Percentiles rank a stretch among this genome's conserved stretches.
These are phyloP conservation scores for Lasiodiplodia citricola DNA, from an alignment of 2,329 filamentous ascomycete species.

Conservation along the genomic window DNA sequence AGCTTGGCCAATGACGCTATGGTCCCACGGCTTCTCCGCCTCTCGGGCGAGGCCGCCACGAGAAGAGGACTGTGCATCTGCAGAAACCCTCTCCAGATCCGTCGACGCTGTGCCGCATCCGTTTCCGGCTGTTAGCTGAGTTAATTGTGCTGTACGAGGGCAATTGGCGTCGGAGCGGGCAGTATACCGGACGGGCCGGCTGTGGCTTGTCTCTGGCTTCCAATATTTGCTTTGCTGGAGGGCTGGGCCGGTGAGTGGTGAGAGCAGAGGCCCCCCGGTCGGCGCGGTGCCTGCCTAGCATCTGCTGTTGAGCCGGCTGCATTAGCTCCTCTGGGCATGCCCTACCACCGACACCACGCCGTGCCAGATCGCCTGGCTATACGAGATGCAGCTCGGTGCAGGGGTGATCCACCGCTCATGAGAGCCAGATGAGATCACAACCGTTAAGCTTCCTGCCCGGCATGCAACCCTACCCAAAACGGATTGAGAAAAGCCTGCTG, in stretches of 20 bases:
- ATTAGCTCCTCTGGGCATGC: constrained; percentile 4
- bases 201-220: neutral
- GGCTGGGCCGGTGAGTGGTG: constrained; percentile 2
- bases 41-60: neutral
- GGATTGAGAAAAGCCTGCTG: constrained; percentile 8
- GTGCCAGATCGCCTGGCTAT: constrained; percentile 1
- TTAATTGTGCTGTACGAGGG: neutral
- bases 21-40: neutral
- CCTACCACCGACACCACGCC: constrained; percentile 15
- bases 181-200: too few species aligned
- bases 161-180: neutral
- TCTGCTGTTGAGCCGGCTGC: constrained; percentile 10
- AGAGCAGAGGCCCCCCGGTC: neutral
- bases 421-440: constrained; percentile 14
- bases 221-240: neutral
- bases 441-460: constrained; percentile 7
- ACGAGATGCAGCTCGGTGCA: constrained; percentile 1
- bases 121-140: neutral
- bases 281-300: constrained; percentile 13
- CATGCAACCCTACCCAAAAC: constrained; percentile 15
- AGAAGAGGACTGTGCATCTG: neutral
- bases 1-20: constrained; percentile 10
- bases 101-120: neutral
- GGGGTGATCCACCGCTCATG: constrained; percentile 11
- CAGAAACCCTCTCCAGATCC: neutral